Base-by-base conservation (phyloP, 805 yeast species). In the Lachancea mirantina region DNA sequence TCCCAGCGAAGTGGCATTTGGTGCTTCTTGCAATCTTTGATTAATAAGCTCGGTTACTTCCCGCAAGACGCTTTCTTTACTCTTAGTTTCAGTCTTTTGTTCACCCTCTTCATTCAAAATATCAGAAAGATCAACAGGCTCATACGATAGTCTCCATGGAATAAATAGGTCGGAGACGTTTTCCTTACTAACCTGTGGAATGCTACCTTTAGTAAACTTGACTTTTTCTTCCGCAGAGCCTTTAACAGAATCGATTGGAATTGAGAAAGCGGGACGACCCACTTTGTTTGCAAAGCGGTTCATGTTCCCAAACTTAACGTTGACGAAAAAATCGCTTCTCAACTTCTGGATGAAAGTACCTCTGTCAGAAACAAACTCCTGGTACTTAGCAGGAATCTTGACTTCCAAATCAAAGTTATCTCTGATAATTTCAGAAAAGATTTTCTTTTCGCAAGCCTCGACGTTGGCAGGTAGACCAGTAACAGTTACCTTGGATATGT, bases 391-490 rank as follows among this genome's bases (percentile, higher is more conserved):
- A 23, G 92, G 88, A 28, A 80, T 71, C 17, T 64, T 66, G 30
- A 83, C 54, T 31, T 65, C 68, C 18, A 56, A 67, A 43, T 67
- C 70, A 53, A 64, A 64, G 36, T 70, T 68, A 47, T 78, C 84
- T 49, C 68, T 72, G 34, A 81, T 72, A 39, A 84, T 61, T 38
- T 72, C 76, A 13, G 48, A 41, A 6, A 52, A 52, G 32, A 88
- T 68, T 52, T 75, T 76, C 28, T 63, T 70, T 55, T 72, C 77
- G 40, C 84, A 84, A 34, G 65, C 68, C 23, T 65, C 79, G 30
- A 84, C 65, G 34, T 73, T 66, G 37, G 73, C 88, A 4, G 84
- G 78, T 41, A 72, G 61, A 35, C 95, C 96, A 28, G 59, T 55
- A 30, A 87, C 56, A 21, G 65, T 65, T 32, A 87, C 69, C 21